Conservation (phyloP, 1,284 basidiomycete genomes). For the Ceratorhiza oryzae-sativae region DNA sequence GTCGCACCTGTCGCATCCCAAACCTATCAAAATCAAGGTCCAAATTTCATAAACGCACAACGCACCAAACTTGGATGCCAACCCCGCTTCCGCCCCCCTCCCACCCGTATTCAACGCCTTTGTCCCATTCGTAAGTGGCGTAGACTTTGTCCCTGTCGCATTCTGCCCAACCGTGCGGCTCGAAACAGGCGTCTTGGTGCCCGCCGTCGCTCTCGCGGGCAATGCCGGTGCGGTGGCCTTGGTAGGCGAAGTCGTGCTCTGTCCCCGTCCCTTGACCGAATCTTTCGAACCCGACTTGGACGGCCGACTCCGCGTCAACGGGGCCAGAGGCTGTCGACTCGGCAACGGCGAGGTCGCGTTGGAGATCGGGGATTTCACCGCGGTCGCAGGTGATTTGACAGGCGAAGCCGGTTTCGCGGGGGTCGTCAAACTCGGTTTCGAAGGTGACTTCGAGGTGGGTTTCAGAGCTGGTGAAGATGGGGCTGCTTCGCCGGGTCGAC, state of each 20-base stretch:
- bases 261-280: constrained; percentile 6
- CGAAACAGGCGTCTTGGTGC: background rate
- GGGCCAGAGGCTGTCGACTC: constrained; percentile 25
- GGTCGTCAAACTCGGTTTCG: background rate
- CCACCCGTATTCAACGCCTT: constrained; percentile 20
- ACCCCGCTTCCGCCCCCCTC: background rate
- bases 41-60: background rate
- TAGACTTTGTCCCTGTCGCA: background rate
- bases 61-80: background rate
- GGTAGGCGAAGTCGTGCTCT: background rate
- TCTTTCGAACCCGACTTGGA: constrained; percentile 33
- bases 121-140: constrained; percentile 8
- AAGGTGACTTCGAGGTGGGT: background rate
- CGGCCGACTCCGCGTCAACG: constrained; percentile 18
- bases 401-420: background rate
- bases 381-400: background rate
- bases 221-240: background rate
- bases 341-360: constrained; percentile 5
- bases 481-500: background rate
- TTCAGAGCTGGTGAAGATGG: background rate
- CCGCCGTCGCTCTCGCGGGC: background rate
- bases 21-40: background rate
- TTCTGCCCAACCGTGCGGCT: background rate
- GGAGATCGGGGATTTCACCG: background rate
- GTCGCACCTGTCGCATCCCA: background rate